These are phyloP conservation scores for Casuarina glauca DNA, from an alignment of 306 rosid genomes.

Conservation along the genomic window DNA sequence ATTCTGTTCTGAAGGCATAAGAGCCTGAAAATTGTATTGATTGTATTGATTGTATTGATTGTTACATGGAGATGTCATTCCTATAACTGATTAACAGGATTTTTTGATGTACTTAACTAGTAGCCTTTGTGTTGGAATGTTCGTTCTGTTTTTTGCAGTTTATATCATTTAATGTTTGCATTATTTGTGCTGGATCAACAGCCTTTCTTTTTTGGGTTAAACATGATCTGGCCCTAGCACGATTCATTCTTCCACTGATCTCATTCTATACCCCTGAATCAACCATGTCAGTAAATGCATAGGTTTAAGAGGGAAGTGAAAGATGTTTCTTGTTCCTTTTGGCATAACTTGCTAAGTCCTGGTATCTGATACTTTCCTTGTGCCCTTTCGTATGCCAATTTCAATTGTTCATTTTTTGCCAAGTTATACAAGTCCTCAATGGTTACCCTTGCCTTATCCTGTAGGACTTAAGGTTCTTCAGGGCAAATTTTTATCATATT, in stretches of 20 bases:
- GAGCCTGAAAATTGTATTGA: not conserved
- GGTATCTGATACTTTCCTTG: not conserved
- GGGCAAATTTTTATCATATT: slow-evolving; percentile 16
- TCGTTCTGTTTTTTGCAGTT: not conserved
- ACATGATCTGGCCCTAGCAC: not conserved
- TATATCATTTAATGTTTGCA: not conserved
- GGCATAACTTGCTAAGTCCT: not conserved
- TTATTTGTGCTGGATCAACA: not conserved
- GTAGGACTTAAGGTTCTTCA: slow-evolving; percentile 14
- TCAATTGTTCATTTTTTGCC: not conserved
- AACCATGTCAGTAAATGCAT: not conserved
- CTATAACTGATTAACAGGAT: not conserved
- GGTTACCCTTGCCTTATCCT: slow-evolving; percentile 5
- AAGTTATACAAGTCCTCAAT: not conserved
- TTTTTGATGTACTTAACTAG: not conserved
- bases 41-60: not conserved
- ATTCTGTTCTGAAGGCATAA: not conserved
- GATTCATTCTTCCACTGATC: not conserved
- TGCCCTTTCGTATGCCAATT: not conserved
- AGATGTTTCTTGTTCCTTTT: not conserved
- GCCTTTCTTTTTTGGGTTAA: not conserved
- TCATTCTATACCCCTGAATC: not conserved
- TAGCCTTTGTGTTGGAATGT: not conserved
- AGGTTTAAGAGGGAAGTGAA: not conserved
- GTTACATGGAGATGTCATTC: not conserved